These are phyloP conservation scores for Xerocomus spinulosus DNA, from an alignment of 768 basidiomycete genomes.

Conservation along the genomic window DNA sequence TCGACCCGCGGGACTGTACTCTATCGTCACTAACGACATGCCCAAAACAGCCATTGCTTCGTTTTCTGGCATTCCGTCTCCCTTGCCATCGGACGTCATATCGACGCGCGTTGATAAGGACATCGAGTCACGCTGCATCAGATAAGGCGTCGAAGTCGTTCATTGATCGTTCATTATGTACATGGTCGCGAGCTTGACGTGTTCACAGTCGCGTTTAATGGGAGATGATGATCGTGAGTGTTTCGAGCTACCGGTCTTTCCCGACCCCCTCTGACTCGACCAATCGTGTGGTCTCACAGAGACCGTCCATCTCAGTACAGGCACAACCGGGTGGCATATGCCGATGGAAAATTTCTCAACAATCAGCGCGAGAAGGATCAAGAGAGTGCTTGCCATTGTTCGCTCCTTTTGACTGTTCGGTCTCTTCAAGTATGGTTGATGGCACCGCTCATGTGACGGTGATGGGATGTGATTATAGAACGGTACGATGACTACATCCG, in stretches of 20 bases:
- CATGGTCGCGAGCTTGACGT: not conserved
- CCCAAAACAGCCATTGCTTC: constrained; percentile 1
- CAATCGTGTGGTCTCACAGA: not conserved
- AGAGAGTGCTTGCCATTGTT: constrained; percentile 3
- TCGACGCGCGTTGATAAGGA: constrained; percentile 13
- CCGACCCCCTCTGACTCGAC: not conserved
- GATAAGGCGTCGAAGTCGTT: constrained; percentile 2
- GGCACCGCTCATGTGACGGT: not conserved
- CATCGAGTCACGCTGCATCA: constrained; percentile 14
- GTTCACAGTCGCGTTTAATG: constrained; percentile 1
- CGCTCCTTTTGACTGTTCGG: constrained; percentile 5
- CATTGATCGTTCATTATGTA: not conserved
- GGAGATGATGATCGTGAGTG: not conserved
- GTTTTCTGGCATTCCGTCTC: not conserved
- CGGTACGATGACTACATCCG: not conserved
- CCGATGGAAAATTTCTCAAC: not conserved
- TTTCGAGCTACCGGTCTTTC: no score
- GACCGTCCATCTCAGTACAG: not conserved
- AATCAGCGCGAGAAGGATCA: not conserved
- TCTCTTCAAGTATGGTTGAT: not conserved
- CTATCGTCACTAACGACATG: constrained; percentile 4
- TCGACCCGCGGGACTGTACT: not conserved
- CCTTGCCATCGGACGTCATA: not conserved
- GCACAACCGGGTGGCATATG: not conserved
- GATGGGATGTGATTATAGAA: constrained; percentile 8